These are phyloP conservation scores for Tulasnella sp. DNA, from an alignment of 768 basidiomycete species.

Conservation along the genomic window DNA sequence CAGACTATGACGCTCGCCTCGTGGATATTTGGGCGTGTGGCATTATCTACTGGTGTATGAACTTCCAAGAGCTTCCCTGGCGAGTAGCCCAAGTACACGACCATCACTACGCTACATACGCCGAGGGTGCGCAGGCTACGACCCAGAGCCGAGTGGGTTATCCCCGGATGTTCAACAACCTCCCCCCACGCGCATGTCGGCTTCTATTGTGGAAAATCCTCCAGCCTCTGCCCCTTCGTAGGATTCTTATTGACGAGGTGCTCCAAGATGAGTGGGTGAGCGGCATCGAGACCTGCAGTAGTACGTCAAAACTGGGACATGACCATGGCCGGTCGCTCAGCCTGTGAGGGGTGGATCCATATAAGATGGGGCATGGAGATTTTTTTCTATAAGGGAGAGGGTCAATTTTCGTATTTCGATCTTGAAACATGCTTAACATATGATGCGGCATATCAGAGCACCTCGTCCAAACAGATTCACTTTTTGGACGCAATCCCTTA, in stretches of 20 bases:
- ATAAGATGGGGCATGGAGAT: background rate
- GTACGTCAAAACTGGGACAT: constrained; percentile 48
- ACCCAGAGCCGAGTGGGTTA: constrained; percentile 18
- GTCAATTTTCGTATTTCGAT: too few relatives aligned
- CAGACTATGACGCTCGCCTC: constrained; percentile 93
- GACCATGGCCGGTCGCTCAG: constrained; percentile 41
- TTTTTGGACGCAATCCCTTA: too few relatives aligned
- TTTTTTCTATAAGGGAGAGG: too few relatives aligned
- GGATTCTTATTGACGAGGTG: constrained; percentile 70
- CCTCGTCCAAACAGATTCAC: too few relatives aligned
- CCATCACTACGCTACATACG: constrained; percentile 69
- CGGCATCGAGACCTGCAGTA: constrained; percentile 73
- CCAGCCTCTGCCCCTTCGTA: constrained; percentile 77
- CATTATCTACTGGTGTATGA: constrained; percentile 96
- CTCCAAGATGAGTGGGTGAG: constrained; percentile 68
- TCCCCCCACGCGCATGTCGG: constrained; percentile 77
- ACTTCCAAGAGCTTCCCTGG: constrained; percentile 97
- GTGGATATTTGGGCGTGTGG: constrained; percentile 98
- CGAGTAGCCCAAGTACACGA: constrained; percentile 82
- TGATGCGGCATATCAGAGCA: too few relatives aligned
- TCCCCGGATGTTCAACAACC: constrained; percentile 65
- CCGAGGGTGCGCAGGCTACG: constrained; percentile 21
- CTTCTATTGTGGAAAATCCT: constrained; percentile 84
- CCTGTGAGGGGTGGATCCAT: background rate
- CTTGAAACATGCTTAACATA: too few relatives aligned